Base-by-base conservation (phyloP, 495 filamentous ascomycete species). In the Xylaria palmicola region DNA sequence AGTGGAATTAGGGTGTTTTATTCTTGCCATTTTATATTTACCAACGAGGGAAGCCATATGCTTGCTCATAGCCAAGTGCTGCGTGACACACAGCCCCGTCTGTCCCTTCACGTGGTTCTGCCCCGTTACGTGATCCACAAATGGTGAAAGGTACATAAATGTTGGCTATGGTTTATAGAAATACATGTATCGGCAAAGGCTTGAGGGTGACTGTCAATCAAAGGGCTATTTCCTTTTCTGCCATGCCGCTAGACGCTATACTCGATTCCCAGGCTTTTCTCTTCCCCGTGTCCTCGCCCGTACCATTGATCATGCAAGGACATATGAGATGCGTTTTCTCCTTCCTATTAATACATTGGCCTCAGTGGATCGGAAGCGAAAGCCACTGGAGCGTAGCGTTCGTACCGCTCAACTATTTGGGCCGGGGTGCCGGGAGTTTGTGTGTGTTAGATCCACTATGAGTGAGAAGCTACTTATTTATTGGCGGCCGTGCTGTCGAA, bases 401-500 rank as follows among this genome's bases (percentile, higher is more conserved):
- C 2, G 5, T 34, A 8, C 12, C 32, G 8, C 50, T 37, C 12
- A 10, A 53, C 50, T 13, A 10, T 12, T 15, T 26, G 19, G 26
- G 12, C 10, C 15, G 5, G 9, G n/a, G n/a, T n/a, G n/a, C n/a
- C n/a, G n/a, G n/a, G n/a, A n/a, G n/a, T n/a, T n/a, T n/a, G n/a
- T n/a, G n/a, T n/a, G n/a, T n/a, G n/a, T n/a, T n/a, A n/a, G n/a
- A n/a, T n/a, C n/a, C n/a, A n/a, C n/a, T 34, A 40, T 51, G 10
- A 13, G 13, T 4, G 19, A 36, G 2, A 0, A 52, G 7, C 8
- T 37, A 13, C 53, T 41, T 62, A 65, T 45, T 61, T 60, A 62
- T 66, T 68, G 6, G 53, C 41, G 12, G 72, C 29, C 5, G 68
- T 67, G 45, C 62, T 71, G 60, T 76, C 73, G 49, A 73, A 76